Conservation (phyloP, 169 alveolate species). For the Fabrea salina region DNA sequence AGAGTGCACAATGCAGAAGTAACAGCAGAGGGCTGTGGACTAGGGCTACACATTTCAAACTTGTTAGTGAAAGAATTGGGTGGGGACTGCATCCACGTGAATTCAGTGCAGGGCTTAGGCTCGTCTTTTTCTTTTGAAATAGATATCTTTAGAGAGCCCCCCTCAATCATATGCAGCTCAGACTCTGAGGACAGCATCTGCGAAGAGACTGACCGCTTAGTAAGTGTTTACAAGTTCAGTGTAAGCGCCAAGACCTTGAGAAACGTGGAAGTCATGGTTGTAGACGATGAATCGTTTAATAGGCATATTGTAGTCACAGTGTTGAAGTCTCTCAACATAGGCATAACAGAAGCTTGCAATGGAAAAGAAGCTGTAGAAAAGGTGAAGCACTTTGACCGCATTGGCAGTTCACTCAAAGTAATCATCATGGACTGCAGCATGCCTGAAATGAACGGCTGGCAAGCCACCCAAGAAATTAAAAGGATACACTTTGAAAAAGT, state of each 20-base stretch:
- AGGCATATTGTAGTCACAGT: neutral
- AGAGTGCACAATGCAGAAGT: neutral
- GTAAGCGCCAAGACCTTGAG: no score
- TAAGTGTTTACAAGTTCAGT: no score
- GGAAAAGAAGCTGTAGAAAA: constrained; percentile 7
- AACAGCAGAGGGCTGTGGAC: neutral
- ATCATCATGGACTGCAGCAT: constrained; percentile 26
- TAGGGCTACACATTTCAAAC: constrained; percentile 14
- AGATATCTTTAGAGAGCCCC: neutral
- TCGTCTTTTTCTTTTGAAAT: neutral
- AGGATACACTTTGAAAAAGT: neutral
- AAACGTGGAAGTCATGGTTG: constrained; percentile 7
- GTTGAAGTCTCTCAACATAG: neutral
- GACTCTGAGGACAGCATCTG: no score
- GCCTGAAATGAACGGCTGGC: constrained; percentile 36
- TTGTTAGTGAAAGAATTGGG: neutral
- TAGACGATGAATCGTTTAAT: constrained; percentile 21
- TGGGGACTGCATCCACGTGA: neutral
- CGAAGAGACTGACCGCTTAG: no score
- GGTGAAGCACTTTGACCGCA: neutral
- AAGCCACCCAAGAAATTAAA: constrained; percentile 29
- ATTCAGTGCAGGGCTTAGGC: constrained; percentile 4
- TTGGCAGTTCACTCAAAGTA: neutral
- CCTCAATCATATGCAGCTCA: no score
- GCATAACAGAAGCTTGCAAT: neutral